A percentile compares a stretch with the other conserved stretches of the same genome.
These are phyloP conservation scores for Podospora appendiculata DNA, from an alignment of 495 filamentous ascomycete species.

Conservation along the genomic window DNA sequence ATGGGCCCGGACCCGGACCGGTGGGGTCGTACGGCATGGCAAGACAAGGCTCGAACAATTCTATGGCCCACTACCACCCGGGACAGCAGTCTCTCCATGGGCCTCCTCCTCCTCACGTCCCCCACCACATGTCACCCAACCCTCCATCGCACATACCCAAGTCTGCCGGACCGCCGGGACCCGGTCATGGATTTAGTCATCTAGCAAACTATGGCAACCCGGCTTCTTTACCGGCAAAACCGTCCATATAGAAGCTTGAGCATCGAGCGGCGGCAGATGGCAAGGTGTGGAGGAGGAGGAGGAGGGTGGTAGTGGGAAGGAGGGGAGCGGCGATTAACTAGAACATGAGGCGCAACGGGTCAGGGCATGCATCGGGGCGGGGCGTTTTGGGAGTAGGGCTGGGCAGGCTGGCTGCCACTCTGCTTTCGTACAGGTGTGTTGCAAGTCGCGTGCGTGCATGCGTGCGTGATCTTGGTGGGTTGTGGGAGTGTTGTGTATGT, in stretches of 20 bases:
- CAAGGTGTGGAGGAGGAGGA: not conserved
- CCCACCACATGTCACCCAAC: too few species aligned
- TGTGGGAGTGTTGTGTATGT: not conserved
- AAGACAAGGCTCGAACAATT: conserved; percentile 46
- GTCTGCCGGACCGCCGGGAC: conserved; percentile 12
- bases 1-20: conserved; percentile 17
- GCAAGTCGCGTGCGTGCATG: not conserved
- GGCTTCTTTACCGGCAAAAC: conserved; percentile 49
- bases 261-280: conserved; percentile 10
- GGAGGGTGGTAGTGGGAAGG: conserved; percentile 4
- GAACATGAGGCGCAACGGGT: conserved; percentile 12
- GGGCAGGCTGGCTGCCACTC: not conserved
- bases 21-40: conserved; percentile 42
- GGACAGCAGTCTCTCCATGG: conserved; percentile 23
- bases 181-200: conserved; percentile 37
- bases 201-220: conserved; percentile 49
- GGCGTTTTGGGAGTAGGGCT: conserved; percentile 18
- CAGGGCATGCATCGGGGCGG: conserved; percentile 10
- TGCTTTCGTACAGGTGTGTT: not conserved
- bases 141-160: conserved; percentile 24
- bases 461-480: not conserved
- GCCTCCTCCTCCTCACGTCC: conserved; percentile 8
- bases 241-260: conserved; percentile 31
- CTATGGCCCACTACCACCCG: conserved; percentile 38
- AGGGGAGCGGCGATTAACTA: not conserved